These are phyloP conservation scores for Flaveria sonorensis DNA, from an alignment of 129 eudicot genomes.

Conservation along the genomic window DNA sequence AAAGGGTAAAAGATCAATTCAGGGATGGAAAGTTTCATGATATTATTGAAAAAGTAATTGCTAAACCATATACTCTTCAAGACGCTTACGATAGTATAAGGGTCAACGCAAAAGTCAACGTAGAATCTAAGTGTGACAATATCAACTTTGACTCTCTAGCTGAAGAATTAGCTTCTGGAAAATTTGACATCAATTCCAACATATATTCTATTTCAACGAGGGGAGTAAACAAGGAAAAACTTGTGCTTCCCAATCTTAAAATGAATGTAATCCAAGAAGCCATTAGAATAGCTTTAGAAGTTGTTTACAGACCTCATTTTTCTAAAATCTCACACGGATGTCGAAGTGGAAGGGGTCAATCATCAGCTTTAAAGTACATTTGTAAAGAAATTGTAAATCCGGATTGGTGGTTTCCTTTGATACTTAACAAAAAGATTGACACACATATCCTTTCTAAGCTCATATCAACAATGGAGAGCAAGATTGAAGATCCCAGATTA, in stretches of 20 bases:
- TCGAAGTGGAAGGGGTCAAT: slow-evolving; percentile 81
- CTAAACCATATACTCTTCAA: slow-evolving; percentile 72
- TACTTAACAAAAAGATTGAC: slow-evolving; percentile 58
- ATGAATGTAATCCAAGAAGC: slow-evolving; percentile 86
- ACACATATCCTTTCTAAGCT: slow-evolving; percentile 49
- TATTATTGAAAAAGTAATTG: slow-evolving; percentile 63
- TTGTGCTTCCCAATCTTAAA: slow-evolving; percentile 72
- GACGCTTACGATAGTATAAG: slow-evolving; percentile 80
- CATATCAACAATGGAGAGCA: slow-evolving; percentile 58
- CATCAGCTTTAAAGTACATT: slow-evolving; percentile 72
- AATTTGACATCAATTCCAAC: slow-evolving; percentile 54
- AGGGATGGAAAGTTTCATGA: slow-evolving; percentile 66
- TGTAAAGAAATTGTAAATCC: slow-evolving; percentile 68
- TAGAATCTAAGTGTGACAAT: slow-evolving; percentile 42
- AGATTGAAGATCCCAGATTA: slow-evolving; percentile 63
- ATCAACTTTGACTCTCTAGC: slow-evolving; percentile 64
- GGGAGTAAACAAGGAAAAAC: slow-evolving; percentile 62
- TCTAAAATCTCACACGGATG: slow-evolving; percentile 89
- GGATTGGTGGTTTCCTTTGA: slow-evolving; percentile 83
- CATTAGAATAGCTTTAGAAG: slow-evolving; percentile 87
- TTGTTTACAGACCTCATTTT: slow-evolving; percentile 85
- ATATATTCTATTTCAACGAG: slow-evolving; percentile 55
- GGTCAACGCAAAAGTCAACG: slow-evolving; percentile 63
- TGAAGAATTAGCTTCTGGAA: slow-evolving; percentile 61
- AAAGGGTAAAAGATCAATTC: slow-evolving; percentile 78